Evolutionary conservation across 805 yeast species (phyloP).

Genomic region (Candida morakotiae): DNA sequence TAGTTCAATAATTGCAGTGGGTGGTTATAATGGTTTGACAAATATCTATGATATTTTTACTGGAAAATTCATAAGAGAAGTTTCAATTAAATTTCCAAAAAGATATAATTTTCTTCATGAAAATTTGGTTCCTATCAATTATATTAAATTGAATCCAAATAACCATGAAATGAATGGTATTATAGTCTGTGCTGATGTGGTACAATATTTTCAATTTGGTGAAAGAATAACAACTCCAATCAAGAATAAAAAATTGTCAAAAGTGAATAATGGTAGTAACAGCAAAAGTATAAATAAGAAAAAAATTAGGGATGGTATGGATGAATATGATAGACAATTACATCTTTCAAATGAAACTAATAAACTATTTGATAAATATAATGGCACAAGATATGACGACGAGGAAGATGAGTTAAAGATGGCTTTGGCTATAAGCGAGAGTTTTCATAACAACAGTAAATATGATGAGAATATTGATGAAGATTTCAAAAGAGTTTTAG

Average conservation of each 20-base stretch:
- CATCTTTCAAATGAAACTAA: conserved; percentile 19
- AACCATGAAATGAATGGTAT: conserved; percentile 32
- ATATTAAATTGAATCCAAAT: conserved; percentile 22
- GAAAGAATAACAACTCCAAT: conserved; percentile 13
- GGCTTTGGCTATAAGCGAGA: conserved; percentile 41
- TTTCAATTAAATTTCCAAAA: conserved; percentile 27
- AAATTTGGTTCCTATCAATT: conserved; percentile 21
- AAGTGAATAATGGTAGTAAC: conserved; percentile 16
- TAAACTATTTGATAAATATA: conserved; percentile 39
- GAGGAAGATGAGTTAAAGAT: conserved; percentile 39
- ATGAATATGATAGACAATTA: conserved; percentile 30
- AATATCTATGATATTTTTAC: conserved; percentile 40
- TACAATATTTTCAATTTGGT: conserved; percentile 48
- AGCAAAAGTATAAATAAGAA: conserved; percentile 18
- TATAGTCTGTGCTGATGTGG: conserved; percentile 34
- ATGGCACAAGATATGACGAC: conserved; percentile 33
- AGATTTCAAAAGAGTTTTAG: conserved; percentile 23
- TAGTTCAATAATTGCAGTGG: conserved; percentile 31
- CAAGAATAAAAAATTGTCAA: conserved; percentile 10
- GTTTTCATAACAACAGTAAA: conserved; percentile 11
- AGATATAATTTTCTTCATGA: conserved; percentile 18
- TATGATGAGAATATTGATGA: conserved; percentile 17
- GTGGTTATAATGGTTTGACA: conserved; percentile 40
- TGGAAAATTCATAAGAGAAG: conserved; percentile 36
- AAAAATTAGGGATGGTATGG: conserved; percentile 30